phyloP scores from a whole-genome alignment of 192 early-diverging fungal genomes.

The Backusella psychrophila region DNA sequence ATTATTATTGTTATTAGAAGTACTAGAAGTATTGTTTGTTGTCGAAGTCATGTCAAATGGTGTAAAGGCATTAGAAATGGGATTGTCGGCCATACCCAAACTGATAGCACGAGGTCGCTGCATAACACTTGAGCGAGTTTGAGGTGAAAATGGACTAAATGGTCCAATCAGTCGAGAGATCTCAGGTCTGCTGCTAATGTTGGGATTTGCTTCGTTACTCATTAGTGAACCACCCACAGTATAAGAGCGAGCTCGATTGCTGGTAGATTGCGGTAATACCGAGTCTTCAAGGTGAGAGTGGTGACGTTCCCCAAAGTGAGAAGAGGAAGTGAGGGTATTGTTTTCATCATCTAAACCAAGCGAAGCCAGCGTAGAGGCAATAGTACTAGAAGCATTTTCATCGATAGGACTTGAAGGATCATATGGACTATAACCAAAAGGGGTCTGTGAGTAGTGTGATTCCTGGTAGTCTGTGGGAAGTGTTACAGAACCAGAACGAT shows the following conservation, averaged over 20 bases:
- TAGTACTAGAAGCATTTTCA: conserved; percentile 20
- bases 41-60: conserved; percentile 8
- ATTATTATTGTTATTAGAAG: not conserved
- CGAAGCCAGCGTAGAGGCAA: conserved; percentile 29
- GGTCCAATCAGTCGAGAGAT: conserved; percentile 1
- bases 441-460: not conserved
- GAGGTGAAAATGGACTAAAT: conserved; percentile 15
- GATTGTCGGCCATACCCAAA: conserved; percentile 24
- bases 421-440: conserved; percentile 7
- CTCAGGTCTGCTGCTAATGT: not conserved
- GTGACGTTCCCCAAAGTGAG: not conserved
- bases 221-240: conserved; percentile 8
- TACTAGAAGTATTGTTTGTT: not conserved
- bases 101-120: conserved; percentile 25
- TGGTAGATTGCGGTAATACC: not conserved
- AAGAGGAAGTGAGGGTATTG: not conserved
- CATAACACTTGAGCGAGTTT: conserved; percentile 10
- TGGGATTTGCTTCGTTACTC: not conserved
- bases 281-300: not conserved
- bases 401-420: conserved; percentile 7
- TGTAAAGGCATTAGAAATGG: conserved; percentile 12
- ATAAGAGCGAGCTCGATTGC: conserved; percentile 18
- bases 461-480: conserved; percentile 12
- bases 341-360: conserved; percentile 27
- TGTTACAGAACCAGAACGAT: conserved; percentile 24